Base-by-base conservation (phyloP, 2,329 filamentous ascomycete species). In the Fusarium sp. region DNA sequence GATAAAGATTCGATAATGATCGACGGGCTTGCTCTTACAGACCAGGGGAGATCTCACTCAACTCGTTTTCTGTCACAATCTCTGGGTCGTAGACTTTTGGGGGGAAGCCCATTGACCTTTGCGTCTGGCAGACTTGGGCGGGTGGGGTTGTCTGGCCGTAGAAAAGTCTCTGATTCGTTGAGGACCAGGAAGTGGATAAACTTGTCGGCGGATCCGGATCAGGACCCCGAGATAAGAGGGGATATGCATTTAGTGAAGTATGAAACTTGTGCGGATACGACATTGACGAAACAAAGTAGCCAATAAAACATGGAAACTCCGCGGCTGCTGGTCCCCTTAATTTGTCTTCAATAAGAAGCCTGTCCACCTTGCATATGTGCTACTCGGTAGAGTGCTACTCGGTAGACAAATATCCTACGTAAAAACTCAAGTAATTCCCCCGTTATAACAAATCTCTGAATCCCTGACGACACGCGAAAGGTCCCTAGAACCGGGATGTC, bases 401-500 rank as follows among this genome's bases (percentile, higher is more conserved):
- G 12, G 5, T 68, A 57, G 15, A 6, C 11, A 23, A 26, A 63
- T 52, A 57, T 17, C 7, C 23, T 45, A 60, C 42, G 15, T 37
- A 64, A 42, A 50, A 60, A 49, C 37, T 61, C 37, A 42, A 37
- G 15, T 18, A 11, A 30, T 18, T 32, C 44, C 59, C 69, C 60
- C 60, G 30, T 55, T 69, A 69, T 48, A 55, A 23, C 38, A 26
- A 42, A 45, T 59, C 50, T 37, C 50, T 38, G 30, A 42, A 69
- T 69, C 64, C 65, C 59, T 70, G 60, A 55, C 44, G 40, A 73
- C 73, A 71, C 73, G 71, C 73, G 73, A 72, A 23, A 46, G 49
- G 54, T 61, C 56, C 41, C 60, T 55, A 67, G 15, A 71, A 70
- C 66, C 54, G 46, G 71, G 61, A 64, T 60, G 52, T 46, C 60